A percentile compares a stretch with the other conserved stretches of the same genome.
Evolutionary conservation across 106 monocot genomes (phyloP).

Genomic region (Platanthera guangdongensis): DNA sequence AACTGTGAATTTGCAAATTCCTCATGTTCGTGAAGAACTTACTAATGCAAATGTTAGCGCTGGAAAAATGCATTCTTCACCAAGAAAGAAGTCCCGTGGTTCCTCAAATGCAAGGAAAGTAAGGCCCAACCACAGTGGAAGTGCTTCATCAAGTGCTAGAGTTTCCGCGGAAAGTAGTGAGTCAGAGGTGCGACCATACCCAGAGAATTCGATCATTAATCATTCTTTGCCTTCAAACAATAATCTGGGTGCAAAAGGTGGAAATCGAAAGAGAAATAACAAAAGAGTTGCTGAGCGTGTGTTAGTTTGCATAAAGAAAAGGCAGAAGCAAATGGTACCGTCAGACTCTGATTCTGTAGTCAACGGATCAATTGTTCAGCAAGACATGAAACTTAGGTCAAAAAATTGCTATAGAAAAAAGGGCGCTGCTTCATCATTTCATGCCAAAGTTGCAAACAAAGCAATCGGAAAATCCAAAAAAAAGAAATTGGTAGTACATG

Average conservation of each 20-base stretch:
- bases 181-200: slow-evolving; percentile 58
- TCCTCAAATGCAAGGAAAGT: slow-evolving; percentile 34
- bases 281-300: slow-evolving; percentile 86
- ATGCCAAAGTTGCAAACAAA: slow-evolving; percentile 22
- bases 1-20: slow-evolving; percentile 27
- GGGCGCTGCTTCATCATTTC: slow-evolving; percentile 41
- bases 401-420: slow-evolving; percentile 39
- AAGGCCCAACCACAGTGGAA: slow-evolving; percentile 64
- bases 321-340: slow-evolving; percentile 46
- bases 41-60: slow-evolving; percentile 42
- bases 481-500: slow-evolving; percentile 26
- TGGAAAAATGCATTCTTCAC: slow-evolving; percentile 12
- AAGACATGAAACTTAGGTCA: slow-evolving; percentile 55
- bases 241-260: slow-evolving; percentile 36
- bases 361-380: slow-evolving; percentile 30
- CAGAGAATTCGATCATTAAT: slow-evolving; percentile 15
- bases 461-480: slow-evolving; percentile 28
- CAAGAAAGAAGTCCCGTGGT: slow-evolving; percentile 31
- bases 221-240: slow-evolving; percentile 35
- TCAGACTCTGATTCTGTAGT: slow-evolving; percentile 66
- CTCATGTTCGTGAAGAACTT: slow-evolving; percentile 25
- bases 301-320: slow-evolving; percentile 66
- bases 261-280: slow-evolving; percentile 43
- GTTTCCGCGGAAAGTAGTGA: slow-evolving; percentile 73
- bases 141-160: slow-evolving; percentile 79